phyloP scores from a whole-genome alignment of 2,329 filamentous ascomycete species.

The Fusarium phyllophilum region DNA sequence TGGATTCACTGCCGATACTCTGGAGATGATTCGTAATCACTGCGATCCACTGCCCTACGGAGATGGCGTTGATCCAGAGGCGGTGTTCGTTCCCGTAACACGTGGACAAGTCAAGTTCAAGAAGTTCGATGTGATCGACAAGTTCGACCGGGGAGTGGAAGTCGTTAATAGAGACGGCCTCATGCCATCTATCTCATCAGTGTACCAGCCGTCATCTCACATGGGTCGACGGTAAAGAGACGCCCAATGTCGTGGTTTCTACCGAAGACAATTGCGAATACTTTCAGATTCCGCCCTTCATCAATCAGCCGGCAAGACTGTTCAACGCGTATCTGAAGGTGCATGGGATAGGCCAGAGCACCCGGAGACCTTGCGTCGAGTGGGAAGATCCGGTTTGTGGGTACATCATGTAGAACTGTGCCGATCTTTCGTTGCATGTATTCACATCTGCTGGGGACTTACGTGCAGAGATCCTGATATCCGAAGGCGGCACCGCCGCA shows the following conservation, averaged over 20 bases:
- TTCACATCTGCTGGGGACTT: background rate
- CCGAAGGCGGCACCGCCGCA: fast-evolving
- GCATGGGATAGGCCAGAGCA: fast-evolving
- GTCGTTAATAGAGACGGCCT: background rate
- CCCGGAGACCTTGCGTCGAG: background rate
- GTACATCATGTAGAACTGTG: background rate
- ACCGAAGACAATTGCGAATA: background rate
- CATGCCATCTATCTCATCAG: background rate
- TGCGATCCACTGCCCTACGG: background rate
- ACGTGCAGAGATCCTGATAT: background rate
- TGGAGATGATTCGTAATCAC: background rate
- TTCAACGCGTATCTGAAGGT: background rate
- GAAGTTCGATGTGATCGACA: background rate
- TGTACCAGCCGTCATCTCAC: background rate
- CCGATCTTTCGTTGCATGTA: background rate
- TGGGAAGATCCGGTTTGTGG: background rate
- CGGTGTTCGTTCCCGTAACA: background rate
- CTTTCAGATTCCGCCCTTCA: background rate
- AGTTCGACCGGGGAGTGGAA: background rate
- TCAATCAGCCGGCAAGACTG: background rate
- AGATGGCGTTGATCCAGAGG: background rate
- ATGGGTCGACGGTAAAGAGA: fast-evolving
- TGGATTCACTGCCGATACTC: background rate
- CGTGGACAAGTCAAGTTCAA: background rate
- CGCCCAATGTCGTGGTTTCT: fast-evolving